Conservation (phyloP, 2,329 filamentous ascomycete genomes). For the Ceratocystis cacaofunesta region DNA sequence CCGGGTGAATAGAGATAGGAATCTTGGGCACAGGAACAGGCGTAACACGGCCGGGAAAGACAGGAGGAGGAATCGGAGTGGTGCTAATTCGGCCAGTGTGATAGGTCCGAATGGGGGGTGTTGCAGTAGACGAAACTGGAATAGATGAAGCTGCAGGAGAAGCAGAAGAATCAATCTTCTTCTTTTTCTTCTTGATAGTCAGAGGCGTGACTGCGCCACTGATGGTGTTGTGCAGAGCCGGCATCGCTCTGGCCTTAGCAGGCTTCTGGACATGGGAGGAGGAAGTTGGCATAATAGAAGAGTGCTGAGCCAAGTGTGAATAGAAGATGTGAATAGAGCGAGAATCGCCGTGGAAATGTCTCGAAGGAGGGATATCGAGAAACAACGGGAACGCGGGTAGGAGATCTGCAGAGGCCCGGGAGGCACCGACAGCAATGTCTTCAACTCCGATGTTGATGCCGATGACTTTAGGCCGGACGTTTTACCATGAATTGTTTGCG, state of each 20-base stretch:
- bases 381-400: no score
- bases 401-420: no score
- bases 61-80: constrained; percentile 13
- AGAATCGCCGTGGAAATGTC: no score
- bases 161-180: constrained; percentile 3
- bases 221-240: constrained; percentile 1
- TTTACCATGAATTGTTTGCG: background rate
- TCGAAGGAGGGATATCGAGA: no score
- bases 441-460: background rate
- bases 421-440: no score
- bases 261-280: background rate
- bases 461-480: background rate
- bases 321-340: no score
- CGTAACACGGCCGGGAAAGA: background rate
- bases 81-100: constrained; percentile 12
- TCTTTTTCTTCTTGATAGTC: constrained; percentile 11
- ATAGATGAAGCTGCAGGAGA: background rate
- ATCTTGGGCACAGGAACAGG: constrained; percentile 6
- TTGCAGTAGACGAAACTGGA: background rate
- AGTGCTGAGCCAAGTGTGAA: background rate
- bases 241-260: background rate
- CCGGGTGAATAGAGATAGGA: background rate
- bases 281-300: background rate
- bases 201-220: constrained; percentile 9
- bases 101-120: constrained; percentile 11